Base-by-base conservation (phyloP, 2,329 filamentous ascomycete species). In the Hypoxylon rubiginosum region DNA sequence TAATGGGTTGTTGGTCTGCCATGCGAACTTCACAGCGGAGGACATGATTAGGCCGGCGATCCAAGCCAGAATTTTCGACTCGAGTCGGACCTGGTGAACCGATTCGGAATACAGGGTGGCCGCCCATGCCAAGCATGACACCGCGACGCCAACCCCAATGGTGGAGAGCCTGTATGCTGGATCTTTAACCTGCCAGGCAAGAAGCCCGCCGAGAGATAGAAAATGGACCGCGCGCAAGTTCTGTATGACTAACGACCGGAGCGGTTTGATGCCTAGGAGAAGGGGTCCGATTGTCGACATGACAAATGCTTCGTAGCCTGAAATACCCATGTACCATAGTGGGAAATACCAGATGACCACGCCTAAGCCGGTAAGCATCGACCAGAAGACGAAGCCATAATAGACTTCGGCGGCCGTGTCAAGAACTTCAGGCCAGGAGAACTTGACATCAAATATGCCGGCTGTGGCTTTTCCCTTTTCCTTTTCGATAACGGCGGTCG, bases 271-370 rank as follows among this genome's bases (percentile, higher is more conserved):
- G 21, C 85, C 89, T 46, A 99, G 88, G 19, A 98, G 79, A 41
- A 94, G 84, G 0, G 96, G 96, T 4, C 94, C 92, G 55, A 95
- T 79, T 3, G 93, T 95, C 53, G 87, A 88, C 89, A 98, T 91
- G 75, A 99, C 90, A 71, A 97, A 85, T 46, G 90, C 91, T 81
- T 99, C 96, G 76, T 96, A 99, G 68, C 96, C 96, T 3, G 95
- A 98, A 66, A 99, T 97, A 28, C 96, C 96, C 96, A 99, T 99
- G 78, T 97, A 90, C 96, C 96, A 99, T 10, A 99, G 87, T 13
- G 96, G 96, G 78, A 99, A 99, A 80, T 97, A 99, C 96, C 96
- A 99, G 48, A 99, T 91, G 45, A 92, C 85, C 48, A 99, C 84
- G 26, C 93, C 94, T 56, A 99, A 84, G 66, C 93, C 93, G 63